Base-by-base conservation (phyloP, 2,329 filamentous ascomycete genomes). In the Claviceps sp. region DNA sequence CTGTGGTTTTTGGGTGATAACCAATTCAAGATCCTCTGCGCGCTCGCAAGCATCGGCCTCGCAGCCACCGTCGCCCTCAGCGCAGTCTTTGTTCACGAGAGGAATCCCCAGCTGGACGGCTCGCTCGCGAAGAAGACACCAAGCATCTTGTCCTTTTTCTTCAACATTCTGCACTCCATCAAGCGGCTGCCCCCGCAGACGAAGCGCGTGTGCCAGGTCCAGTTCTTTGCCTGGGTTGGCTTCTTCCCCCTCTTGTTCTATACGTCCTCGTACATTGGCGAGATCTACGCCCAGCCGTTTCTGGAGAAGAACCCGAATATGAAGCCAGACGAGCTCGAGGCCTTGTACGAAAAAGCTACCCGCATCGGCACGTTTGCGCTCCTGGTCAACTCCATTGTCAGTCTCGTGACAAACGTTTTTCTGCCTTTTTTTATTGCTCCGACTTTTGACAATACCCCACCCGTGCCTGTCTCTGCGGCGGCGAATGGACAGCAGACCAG, bases 181-280 rank as follows among this genome's bases (percentile, higher is more conserved):
- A 81, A 77, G 60, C 78, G 82, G 41, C 74, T 97, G 6, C 90
- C 91, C 1, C 83, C 84, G 0, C 89, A 95, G 67, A 88, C 93
- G 57, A 78, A 78, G 56, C 84, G 81, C 56, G 88, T 96, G 40
- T 96, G 90, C 63, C 72, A 82, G 57, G 85, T 90, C 0, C 86
- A 93, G 64, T 81, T 91, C 59, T 90, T 84, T 55, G 88, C 88
- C 5, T 97, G 90, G 90, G 83, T 96, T 52, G 91, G 88, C 50
- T 96, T 91, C 81, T 97, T 96, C 61, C 90, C 90, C 1, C 89
- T 95, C 66, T 76, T 97, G 2, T 96, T 95, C 70, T 97, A 97
- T 71, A 88, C 88, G 5, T 95, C 89, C 1, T 94, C 88, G 18
- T 97, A 93, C 66, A 85, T 96, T 59, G 90, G 87, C 55, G 88